Evolutionary conservation across 305 asterid species (phyloP).

Genomic region (Fraxinus sp.): DNA sequence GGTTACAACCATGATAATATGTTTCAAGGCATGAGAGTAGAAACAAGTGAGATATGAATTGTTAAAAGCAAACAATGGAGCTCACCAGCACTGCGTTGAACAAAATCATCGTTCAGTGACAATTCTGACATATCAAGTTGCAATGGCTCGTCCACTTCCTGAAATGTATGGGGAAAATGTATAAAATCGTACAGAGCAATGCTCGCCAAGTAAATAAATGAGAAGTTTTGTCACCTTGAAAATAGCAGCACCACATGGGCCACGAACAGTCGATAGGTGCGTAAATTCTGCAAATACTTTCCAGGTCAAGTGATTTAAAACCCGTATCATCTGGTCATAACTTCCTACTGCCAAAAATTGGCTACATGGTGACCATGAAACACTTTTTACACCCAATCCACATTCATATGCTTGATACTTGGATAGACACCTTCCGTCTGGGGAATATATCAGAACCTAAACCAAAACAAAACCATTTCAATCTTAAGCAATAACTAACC

Average conservation of each 20-base stretch:
- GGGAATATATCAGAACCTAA: conserved; percentile 90
- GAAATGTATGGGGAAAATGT: conserved; percentile 18
- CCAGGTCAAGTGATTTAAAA: conserved; percentile 98
- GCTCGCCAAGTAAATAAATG: conserved; percentile 18
- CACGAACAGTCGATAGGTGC: conserved; percentile 75
- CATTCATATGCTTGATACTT: conserved; percentile 98
- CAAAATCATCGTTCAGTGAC: conserved; percentile 66
- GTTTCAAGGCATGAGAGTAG: neutral
- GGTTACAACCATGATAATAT: neutral
- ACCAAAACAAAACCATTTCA: conserved; percentile 16
- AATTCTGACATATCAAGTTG: conserved; percentile 87
- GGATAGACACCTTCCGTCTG: conserved; percentile 92
- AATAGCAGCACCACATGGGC: conserved; percentile 93
- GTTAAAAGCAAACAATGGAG: conserved; percentile 21
- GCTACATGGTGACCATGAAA: conserved; percentile 96
- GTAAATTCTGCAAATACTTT: conserved; percentile 97
- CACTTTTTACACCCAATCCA: conserved; percentile 93
- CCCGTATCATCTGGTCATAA: conserved; percentile 95
- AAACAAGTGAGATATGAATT: conserved; percentile 8
- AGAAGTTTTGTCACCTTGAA: conserved; percentile 59
- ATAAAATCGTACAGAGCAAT: conserved; percentile 9
- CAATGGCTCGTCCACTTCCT: conserved; percentile 98
- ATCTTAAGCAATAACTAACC: neutral
- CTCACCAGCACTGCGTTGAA: conserved; percentile 67
- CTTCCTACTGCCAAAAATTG: conserved; percentile 96